These are phyloP conservation scores for Platanthera guangdongensis DNA, from an alignment of 106 monocot species.

Conservation along the genomic window DNA sequence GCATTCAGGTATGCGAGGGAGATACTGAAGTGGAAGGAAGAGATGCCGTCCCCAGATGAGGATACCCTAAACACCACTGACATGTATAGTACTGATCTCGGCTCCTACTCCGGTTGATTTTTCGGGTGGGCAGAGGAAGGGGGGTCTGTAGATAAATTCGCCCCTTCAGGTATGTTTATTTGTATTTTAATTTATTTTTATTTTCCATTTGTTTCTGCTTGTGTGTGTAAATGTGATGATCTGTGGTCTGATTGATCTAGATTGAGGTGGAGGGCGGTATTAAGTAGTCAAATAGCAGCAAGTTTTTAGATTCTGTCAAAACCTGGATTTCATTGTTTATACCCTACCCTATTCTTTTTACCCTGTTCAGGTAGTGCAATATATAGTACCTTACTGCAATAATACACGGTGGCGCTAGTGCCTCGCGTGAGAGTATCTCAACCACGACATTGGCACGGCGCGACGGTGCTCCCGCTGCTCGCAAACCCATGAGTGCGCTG, in stretches of 20 bases:
- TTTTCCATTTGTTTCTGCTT: conserved; percentile 12
- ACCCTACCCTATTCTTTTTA: no score
- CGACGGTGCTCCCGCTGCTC: no score
- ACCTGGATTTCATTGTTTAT: no score
- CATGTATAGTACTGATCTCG: conserved; percentile 48
- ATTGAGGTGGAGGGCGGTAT: conserved; percentile 1
- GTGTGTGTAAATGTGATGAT: neutral
- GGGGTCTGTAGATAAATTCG: conserved; percentile 22
- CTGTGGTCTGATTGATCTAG: neutral
- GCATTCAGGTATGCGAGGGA: conserved; percentile 65
- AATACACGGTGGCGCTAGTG: no score
- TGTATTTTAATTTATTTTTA: neutral
- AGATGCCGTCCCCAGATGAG: conserved; percentile 14
- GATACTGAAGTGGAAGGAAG: conserved; percentile 86
- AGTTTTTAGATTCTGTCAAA: neutral
- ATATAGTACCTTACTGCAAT: no score
- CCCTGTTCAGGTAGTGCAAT: no score
- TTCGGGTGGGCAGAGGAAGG: neutral
- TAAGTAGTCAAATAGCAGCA: conserved; percentile 3
- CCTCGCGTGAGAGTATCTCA: no score
- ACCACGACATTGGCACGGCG: no score
- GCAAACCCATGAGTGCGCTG: no score
- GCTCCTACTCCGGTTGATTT: conserved; percentile 39
- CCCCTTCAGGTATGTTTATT: neutral
- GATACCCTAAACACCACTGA: conserved; percentile 7